Conservation (phyloP, 805 yeast species). For the Wickerhamiella qilinensis region DNA sequence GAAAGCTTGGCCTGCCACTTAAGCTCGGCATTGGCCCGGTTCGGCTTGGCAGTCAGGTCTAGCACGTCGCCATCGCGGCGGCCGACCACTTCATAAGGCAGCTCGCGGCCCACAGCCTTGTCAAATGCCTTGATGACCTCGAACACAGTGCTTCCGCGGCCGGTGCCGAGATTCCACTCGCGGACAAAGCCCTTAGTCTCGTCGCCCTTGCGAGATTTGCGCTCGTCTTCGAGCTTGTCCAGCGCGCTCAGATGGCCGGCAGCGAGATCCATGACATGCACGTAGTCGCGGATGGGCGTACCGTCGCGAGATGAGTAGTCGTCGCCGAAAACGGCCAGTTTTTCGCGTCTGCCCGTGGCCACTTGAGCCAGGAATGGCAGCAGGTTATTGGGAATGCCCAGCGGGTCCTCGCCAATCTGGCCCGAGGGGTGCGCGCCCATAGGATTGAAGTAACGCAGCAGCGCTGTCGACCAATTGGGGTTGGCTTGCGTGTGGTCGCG, state of each 20-base stretch:
- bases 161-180: conserved; percentile 77
- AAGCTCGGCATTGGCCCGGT: conserved; percentile 49
- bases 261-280: conserved; percentile 69
- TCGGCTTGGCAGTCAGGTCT: conserved; percentile 54
- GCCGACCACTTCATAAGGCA: conserved; percentile 49
- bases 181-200: conserved; percentile 35
- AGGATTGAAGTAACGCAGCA: conserved; percentile 67
- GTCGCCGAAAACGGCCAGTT: conserved; percentile 51
- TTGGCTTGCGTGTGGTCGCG: conserved; percentile 34
- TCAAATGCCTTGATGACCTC: conserved; percentile 53
- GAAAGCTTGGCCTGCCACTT: conserved; percentile 43
- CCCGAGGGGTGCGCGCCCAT: conserved; percentile 81
- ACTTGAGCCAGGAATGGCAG: conserved; percentile 66
- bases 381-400: conserved; percentile 61
- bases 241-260: conserved; percentile 63
- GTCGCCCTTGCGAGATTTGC: conserved; percentile 7
- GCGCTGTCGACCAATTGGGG: conserved; percentile 29
- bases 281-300: conserved; percentile 67
- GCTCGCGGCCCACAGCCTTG: conserved; percentile 43
- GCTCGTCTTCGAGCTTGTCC: conserved; percentile 29
- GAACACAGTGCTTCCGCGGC: conserved; percentile 62
- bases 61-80: conserved; percentile 68
- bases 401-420: conserved; percentile 63
- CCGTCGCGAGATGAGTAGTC: conserved; percentile 63
- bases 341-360: conserved; percentile 53